Evolutionary conservation across 371 early-diverging fungal species (phyloP).

Genomic region (Mortierella sp.): DNA sequence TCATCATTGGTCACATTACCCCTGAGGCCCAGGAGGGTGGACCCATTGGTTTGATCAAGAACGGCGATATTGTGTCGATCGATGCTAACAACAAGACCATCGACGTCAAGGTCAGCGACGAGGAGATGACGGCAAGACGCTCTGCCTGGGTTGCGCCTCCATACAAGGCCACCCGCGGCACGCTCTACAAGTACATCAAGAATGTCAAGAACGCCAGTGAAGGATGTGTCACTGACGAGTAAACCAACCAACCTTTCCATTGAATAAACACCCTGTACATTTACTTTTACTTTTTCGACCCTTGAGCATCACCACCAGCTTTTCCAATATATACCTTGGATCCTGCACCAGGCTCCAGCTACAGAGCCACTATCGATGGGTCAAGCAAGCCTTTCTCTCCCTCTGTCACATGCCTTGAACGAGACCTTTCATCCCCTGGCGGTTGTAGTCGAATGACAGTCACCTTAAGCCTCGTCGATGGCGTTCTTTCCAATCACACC

Average conservation of each 20-base stretch:
- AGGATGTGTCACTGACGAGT: slow-evolving; percentile 92
- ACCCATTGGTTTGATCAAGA: slow-evolving; percentile 90
- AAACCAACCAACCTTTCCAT: slow-evolving; percentile 25
- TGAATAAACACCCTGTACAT: slow-evolving; percentile 4
- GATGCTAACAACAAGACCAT: slow-evolving; percentile 86
- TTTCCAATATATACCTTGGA: no score
- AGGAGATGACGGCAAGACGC: slow-evolving; percentile 80
- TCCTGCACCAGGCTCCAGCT: no score
- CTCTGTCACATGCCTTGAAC: no score
- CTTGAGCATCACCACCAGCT: no score
- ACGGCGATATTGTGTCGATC: slow-evolving; percentile 91
- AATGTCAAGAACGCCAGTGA: slow-evolving; percentile 85
- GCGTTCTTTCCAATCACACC: background rate
- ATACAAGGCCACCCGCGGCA: slow-evolving; percentile 89
- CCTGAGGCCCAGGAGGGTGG: slow-evolving; percentile 98
- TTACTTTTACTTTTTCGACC: background rate
- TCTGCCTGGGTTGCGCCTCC: slow-evolving; percentile 83
- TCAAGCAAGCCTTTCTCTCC: background rate
- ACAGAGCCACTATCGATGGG: no score
- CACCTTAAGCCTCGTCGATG: background rate
- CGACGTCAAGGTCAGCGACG: slow-evolving; percentile 80
- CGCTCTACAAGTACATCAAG: slow-evolving; percentile 91
- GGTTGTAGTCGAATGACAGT: slow-evolving; percentile 8
- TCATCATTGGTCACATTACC: slow-evolving; percentile 98
- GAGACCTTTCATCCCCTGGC: background rate